Conservation (phyloP, 768 basidiomycete species). For the Scleroderma citrinum region DNA sequence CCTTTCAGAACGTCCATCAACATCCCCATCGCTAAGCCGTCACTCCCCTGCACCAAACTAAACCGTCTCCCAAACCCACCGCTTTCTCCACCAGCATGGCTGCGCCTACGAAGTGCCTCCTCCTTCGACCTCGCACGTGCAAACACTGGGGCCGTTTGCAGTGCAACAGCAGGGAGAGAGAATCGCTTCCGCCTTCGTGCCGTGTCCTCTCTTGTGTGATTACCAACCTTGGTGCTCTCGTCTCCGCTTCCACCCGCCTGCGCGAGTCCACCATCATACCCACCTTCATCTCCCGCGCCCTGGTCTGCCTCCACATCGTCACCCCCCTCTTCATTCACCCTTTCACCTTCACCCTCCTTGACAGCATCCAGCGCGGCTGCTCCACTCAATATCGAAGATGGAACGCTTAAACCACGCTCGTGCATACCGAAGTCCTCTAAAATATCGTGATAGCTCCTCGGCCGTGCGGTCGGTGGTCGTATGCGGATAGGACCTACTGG, state of each 20-base stretch:
- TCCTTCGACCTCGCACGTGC: conserved; percentile 39
- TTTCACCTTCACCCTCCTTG: conserved; percentile 15
- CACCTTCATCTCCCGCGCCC: neutral
- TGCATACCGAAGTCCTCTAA: conserved; percentile 54
- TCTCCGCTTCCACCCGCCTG: too few species aligned
- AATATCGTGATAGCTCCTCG: conserved; percentile 62
- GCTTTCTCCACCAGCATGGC: conserved; percentile 1
- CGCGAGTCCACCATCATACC: neutral
- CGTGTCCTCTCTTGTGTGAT: conserved; percentile 48
- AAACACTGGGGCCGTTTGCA: conserved; percentile 69
- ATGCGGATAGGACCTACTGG: conserved; percentile 20
- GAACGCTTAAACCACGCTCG: conserved; percentile 24
- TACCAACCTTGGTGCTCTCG: conserved; percentile 6
- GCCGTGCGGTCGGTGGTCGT: conserved; percentile 34
- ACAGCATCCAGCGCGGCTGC: conserved; percentile 16
- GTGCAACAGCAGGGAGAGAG: conserved; percentile 69
- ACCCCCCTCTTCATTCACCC: neutral
- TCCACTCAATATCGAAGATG: conserved; percentile 25
- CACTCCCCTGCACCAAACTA: conserved; percentile 32
- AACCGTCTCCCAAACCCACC: conserved; percentile 9
- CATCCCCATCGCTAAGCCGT: conserved; percentile 24
- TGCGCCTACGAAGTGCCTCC: conserved; percentile 1
- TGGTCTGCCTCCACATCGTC: neutral
- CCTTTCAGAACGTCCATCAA: conserved; percentile 28
- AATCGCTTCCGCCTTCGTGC: conserved; percentile 61